Evolutionary conservation across 179 eudicot genomes (phyloP).

Genomic region (Actinidia arguta): DNA sequence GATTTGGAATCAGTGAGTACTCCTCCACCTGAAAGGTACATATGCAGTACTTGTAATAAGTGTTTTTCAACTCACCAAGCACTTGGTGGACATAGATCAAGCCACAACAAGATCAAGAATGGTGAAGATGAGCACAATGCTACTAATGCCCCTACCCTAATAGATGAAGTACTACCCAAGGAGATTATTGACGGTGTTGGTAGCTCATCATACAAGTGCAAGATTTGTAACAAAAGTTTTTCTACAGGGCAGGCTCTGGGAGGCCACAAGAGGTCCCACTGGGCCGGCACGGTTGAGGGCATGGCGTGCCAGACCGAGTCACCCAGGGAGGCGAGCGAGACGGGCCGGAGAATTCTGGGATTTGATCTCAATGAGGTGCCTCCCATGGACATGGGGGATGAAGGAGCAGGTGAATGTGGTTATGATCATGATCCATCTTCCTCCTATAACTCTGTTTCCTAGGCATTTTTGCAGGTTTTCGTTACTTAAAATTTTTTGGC

Average conservation of each 20-base stretch:
- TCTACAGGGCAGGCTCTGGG: constrained; percentile 44
- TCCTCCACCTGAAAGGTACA: constrained; percentile 25
- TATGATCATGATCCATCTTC: not conserved
- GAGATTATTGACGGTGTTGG: not conserved
- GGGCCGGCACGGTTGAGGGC: constrained; percentile 21
- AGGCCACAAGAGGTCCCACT: constrained; percentile 42
- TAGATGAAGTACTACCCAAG: not conserved
- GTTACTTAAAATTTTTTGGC: not conserved
- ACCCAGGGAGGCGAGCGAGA: constrained; percentile 21
- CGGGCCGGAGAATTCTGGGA: not conserved
- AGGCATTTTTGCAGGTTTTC: not conserved
- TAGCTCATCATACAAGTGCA: constrained; percentile 27
- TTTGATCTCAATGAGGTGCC: constrained; percentile 25
- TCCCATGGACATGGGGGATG: constrained; percentile 4
- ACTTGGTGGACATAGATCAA: constrained; percentile 14
- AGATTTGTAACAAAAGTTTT: constrained; percentile 34
- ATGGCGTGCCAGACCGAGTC: constrained; percentile 18
- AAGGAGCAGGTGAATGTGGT: not conserved
- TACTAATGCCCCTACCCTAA: not conserved
- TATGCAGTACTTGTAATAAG: constrained; percentile 47
- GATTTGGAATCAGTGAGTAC: constrained; percentile 26
- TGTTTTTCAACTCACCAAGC: constrained; percentile 49
- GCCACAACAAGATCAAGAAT: constrained; percentile 11
- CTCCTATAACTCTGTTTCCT: not conserved
- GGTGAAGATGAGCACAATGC: not conserved